Evolutionary conservation across 768 basidiomycete species (phyloP).

Genomic region (Amanita thiersii): DNA sequence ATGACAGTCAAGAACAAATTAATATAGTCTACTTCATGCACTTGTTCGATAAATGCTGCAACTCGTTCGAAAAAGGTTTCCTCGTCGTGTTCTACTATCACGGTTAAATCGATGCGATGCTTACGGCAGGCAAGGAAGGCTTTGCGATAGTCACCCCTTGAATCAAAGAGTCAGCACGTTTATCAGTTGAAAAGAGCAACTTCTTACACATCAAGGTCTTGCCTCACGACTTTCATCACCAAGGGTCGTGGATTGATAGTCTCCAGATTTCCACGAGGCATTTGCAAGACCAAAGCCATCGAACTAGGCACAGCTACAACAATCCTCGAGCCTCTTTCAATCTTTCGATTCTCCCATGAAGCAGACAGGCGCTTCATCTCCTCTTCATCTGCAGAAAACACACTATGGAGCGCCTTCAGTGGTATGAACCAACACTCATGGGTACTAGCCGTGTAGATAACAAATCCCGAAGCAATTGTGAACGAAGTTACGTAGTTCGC

Average conservation of each 20-base stretch:
- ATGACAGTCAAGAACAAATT: slow-evolving; percentile 86
- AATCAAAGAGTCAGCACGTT: neutral
- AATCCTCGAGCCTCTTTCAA: slow-evolving; percentile 87
- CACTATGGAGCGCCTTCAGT: slow-evolving; percentile 21
- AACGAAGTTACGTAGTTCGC: slow-evolving; percentile 65
- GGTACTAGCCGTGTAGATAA: slow-evolving; percentile 77
- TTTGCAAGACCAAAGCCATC: slow-evolving; percentile 90
- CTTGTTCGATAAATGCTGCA: slow-evolving; percentile 68
- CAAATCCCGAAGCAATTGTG: slow-evolving; percentile 60
- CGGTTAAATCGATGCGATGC: slow-evolving; percentile 86
- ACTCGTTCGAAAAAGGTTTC: slow-evolving; percentile 56
- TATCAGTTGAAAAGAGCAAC: slow-evolving; percentile 9
- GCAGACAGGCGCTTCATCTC: slow-evolving; percentile 20
- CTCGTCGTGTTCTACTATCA: slow-evolving; percentile 80
- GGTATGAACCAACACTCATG: slow-evolving; percentile 79
- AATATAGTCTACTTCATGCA: slow-evolving; percentile 85
- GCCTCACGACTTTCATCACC: slow-evolving; percentile 76
- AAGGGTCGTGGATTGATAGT: slow-evolving; percentile 90
- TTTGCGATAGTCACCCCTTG: slow-evolving; percentile 72
- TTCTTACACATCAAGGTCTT: slow-evolving; percentile 65
- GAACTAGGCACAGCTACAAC: slow-evolving; percentile 81
- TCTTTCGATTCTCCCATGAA: slow-evolving; percentile 63
- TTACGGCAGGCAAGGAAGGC: slow-evolving; percentile 90
- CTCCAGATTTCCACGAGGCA: slow-evolving; percentile 96
- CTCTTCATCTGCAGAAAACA: slow-evolving; percentile 18